phyloP scores from a whole-genome alignment of 768 basidiomycete species.

The Lentinula detonsa region DNA sequence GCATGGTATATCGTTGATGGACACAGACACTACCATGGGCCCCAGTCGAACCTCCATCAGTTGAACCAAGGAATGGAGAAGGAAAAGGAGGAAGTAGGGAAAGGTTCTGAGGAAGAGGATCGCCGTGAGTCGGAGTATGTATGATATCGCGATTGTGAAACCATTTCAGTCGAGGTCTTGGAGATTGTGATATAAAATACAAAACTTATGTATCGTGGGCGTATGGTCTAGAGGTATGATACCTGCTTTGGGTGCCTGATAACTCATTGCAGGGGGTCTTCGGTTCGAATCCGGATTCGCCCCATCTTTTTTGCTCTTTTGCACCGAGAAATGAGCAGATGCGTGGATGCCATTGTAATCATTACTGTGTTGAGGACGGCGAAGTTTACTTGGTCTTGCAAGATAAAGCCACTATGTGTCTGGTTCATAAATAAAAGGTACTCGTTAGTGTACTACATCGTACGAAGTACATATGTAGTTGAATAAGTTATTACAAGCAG shows the following conservation, averaged over 20 bases:
- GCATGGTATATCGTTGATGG: conserved; percentile 50
- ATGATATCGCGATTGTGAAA: neutral
- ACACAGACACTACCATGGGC: conserved; percentile 53
- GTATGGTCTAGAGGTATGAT: conserved; percentile 10
- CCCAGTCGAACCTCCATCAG: conserved; percentile 41
- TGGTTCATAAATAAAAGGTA: neutral
- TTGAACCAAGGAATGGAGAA: neutral
- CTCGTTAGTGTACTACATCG: neutral
- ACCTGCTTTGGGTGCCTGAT: neutral
- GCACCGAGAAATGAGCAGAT: too few relatives aligned
- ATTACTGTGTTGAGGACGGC: too few relatives aligned
- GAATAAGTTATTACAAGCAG: neutral
- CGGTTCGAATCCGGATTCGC: conserved; percentile 9
- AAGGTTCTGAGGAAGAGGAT: neutral
- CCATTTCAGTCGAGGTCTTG: too few relatives aligned
- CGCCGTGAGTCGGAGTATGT: neutral
- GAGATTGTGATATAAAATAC: too few relatives aligned
- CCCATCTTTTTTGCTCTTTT: neutral
- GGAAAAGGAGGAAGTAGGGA: neutral
- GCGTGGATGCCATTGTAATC: too few relatives aligned
- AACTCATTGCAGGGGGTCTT: conserved; percentile 4
- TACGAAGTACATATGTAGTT: neutral
- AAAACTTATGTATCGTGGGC: too few relatives aligned
- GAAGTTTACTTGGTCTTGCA: too few relatives aligned
- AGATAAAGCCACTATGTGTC: too few relatives aligned